A percentile compares a stretch with the other conserved stretches of the same genome.
phyloP scores from a whole-genome alignment of 768 basidiomycete species.

The Suillus americanus region DNA sequence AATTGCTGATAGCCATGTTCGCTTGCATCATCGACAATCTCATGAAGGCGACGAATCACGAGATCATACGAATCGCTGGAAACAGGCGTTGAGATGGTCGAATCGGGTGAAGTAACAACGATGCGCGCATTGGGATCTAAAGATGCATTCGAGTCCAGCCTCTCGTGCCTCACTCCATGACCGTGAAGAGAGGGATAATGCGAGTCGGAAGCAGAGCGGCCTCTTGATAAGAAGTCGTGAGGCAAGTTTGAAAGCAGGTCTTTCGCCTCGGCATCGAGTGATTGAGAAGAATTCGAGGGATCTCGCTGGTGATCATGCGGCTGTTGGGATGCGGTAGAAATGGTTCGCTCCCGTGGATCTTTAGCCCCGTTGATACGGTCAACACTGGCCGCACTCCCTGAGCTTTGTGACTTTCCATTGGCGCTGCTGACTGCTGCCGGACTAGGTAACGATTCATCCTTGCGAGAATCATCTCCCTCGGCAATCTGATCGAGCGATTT shows the following conservation, averaged over 20 bases:
- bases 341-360: neutral
- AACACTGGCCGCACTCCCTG: conserved; percentile 15
- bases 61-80: conserved; percentile 42
- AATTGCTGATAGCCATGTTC: conserved; percentile 61
- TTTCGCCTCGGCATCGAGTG: conserved; percentile 8
- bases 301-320: neutral
- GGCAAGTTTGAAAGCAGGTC: conserved; percentile 17
- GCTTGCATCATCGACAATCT: conserved; percentile 59
- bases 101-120: conserved; percentile 45
- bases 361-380: neutral
- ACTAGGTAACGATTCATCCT: neutral
- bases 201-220: conserved; percentile 35
- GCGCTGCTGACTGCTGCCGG: neutral
- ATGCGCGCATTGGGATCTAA: conserved; percentile 34
- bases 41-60: conserved; percentile 53
- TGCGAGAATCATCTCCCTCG: conserved; percentile 36
- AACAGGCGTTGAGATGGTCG: conserved; percentile 24
- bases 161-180: conserved; percentile 17
- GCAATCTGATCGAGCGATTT: conserved; percentile 49
- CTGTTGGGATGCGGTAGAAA: neutral
- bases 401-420: neutral
- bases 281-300: neutral
- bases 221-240: conserved; percentile 16
- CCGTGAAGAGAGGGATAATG: conserved; percentile 16
- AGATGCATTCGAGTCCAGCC: conserved; percentile 26